Base-by-base conservation (phyloP, 1,284 basidiomycete genomes). In the Testicularia cyperi region DNA sequence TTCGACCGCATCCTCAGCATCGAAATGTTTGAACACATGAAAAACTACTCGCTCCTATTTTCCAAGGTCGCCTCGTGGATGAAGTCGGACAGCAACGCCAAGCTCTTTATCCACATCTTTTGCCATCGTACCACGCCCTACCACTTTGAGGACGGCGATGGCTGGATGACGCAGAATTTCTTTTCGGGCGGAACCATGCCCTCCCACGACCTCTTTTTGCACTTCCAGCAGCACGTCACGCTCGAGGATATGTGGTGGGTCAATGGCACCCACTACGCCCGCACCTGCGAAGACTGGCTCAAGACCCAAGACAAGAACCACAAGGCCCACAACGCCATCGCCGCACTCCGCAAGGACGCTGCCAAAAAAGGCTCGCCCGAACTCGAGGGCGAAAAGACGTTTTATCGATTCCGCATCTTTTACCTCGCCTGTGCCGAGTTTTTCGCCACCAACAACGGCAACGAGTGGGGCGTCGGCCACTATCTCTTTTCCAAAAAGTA, bases 1-100 rank as follows among this genome's bases (percentile, higher is more conserved):
- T 88, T 88, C 72, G 86, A 88, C 68, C 82, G 86, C 43, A 85
- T 88, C 44, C 66, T 88, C 8, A 85, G 85, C 14, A 88, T 88
- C 48, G 87, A 88, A 82, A 88, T 88, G 86, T 86, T 88, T 57
- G 87, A 88, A 66, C 87, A 88, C 71, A 71, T 71, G 68, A 71
- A 71, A 25, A 71, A 69, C 44, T 88, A 88, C 77, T 79, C 86
- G 41, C 68, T 77, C 6, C 82, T 88, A 16, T 80, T 88, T 56
- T 75, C 78, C 28, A 88, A 88, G 68, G 77, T 88, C 19, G 82
- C 85, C 0, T 82, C 81, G 8, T 89, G 87, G 87, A 80, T 89
- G 16, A 74, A 77, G 10, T n/a, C n/a, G n/a, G 65, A 75, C 9
- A 62, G 70, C 14, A 78, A 81, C 18, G 51, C 47, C 6, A 79